Evolutionary conservation across 2,329 filamentous ascomycete genomes (phyloP).

Genomic region (Eutypella sp.): DNA sequence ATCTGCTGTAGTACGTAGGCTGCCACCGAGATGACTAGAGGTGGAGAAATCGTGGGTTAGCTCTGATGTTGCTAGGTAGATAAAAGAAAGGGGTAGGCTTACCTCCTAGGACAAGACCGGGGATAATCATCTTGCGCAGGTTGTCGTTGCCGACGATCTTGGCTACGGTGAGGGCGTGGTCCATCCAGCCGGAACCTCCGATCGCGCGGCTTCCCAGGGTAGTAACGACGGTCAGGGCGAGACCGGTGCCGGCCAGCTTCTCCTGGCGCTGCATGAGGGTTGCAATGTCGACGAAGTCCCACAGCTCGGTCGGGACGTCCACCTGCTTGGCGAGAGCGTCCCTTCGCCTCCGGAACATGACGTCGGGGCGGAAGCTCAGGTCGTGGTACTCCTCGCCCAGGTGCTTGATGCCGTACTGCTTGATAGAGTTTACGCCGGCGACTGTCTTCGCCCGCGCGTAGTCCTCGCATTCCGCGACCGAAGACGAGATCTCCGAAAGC

Average conservation of each 20-base stretch:
- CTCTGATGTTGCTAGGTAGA: neutral
- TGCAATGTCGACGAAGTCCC: conserved; percentile 88
- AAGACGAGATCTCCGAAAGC: conserved; percentile 77
- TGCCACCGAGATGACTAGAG: conserved; percentile 63
- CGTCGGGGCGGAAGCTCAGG: conserved; percentile 81
- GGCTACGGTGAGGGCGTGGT: conserved; percentile 77
- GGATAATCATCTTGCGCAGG: conserved; percentile 72
- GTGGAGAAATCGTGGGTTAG: conserved; percentile 8
- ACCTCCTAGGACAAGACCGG: conserved; percentile 75
- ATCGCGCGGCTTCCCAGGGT: conserved; percentile 78
- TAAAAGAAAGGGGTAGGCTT: conserved; percentile 36
- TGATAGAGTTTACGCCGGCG: conserved; percentile 78
- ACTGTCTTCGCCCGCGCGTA: conserved; percentile 75
- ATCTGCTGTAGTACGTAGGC: conserved; percentile 84
- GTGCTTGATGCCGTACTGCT: conserved; percentile 81
- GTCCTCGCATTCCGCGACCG: conserved; percentile 77
- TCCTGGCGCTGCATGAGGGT: conserved; percentile 85
- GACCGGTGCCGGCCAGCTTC: conserved; percentile 88
- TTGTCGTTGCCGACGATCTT: conserved; percentile 78
- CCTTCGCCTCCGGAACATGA: conserved; percentile 86
- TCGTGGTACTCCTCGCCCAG: conserved; percentile 83
- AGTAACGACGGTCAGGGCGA: conserved; percentile 88
- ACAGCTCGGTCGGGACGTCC: conserved; percentile 79
- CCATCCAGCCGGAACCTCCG: conserved; percentile 82
- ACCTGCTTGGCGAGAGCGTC: conserved; percentile 81